A percentile compares a stretch with the other conserved stretches of the same genome.
Conservation (phyloP, 148 eudicot species). For the Vaccinium myrtillus region DNA sequence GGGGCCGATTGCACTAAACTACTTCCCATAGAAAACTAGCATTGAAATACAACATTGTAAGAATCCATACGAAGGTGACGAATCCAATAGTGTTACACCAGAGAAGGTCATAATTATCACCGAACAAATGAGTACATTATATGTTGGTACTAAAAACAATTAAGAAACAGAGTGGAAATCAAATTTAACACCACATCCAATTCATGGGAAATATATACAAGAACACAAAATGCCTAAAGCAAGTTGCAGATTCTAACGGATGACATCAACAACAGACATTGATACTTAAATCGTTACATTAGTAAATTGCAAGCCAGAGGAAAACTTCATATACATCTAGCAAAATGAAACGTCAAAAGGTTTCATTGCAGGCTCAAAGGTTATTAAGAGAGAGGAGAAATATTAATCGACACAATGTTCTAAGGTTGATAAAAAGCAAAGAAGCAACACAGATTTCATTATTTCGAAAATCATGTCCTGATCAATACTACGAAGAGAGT, state of each 20-base stretch:
- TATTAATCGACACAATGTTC: background rate
- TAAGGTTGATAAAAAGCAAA: background rate
- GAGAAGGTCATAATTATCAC: no score
- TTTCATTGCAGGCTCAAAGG: background rate
- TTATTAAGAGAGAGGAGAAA: background rate
- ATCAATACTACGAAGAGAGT: background rate
- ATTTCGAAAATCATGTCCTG: background rate
- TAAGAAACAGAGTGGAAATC: no score
- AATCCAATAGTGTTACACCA: no score
- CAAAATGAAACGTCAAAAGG: background rate
- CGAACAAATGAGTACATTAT: no score
- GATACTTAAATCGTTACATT: background rate
- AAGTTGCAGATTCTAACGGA: background rate
- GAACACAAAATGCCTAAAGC: background rate
- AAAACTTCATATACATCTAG: background rate
- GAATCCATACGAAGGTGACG: no score
- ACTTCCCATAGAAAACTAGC: no score
- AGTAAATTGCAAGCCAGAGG: background rate
- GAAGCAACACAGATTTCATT: background rate
- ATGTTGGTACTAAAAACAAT: no score
- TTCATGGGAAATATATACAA: background rate
- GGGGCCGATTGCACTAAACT: no score
- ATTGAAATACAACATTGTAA: no score
- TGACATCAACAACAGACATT: background rate
- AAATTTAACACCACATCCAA: no score